A percentile compares a stretch with the other conserved stretches of the same genome.
Evolutionary conservation across 352 stramenopile species (phyloP).

Genomic region (Pythium biforme): DNA sequence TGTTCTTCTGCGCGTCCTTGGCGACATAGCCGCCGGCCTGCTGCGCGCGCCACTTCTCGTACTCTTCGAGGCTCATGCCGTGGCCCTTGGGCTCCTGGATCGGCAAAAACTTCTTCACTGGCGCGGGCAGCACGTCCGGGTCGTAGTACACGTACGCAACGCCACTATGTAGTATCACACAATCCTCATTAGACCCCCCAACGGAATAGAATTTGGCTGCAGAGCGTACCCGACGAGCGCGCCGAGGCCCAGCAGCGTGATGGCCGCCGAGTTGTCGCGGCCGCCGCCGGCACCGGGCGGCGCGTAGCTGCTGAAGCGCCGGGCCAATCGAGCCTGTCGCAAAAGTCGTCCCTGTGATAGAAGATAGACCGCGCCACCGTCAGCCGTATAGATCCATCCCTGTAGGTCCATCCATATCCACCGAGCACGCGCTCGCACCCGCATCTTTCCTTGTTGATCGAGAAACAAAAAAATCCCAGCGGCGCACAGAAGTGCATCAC

Average conservation of each 20-base stretch:
- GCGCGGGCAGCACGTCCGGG: constrained; percentile 69
- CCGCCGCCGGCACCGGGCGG: constrained; percentile 55
- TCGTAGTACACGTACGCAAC: constrained; percentile 86
- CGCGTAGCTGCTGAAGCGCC: constrained; percentile 69
- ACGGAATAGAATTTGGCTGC: background rate
- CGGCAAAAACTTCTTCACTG: constrained; percentile 74
- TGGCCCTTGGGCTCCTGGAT: constrained; percentile 82
- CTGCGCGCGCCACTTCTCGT: constrained; percentile 80
- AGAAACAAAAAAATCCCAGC: constrained; percentile 4
- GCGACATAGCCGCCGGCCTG: constrained; percentile 48
- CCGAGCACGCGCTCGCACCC: background rate
- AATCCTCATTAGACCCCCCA: background rate
- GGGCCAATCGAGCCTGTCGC: constrained; percentile 37
- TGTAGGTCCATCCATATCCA: background rate
- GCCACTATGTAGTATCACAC: constrained; percentile 32
- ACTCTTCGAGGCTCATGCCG: constrained; percentile 86
- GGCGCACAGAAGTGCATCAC: constrained; percentile 22
- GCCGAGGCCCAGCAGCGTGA: constrained; percentile 68
- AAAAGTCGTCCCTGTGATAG: constrained; percentile 28
- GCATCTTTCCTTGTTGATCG: constrained; percentile 11
- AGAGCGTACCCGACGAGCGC: constrained; percentile 56
- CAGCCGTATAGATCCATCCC: background rate
- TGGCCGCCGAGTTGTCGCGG: constrained; percentile 80
- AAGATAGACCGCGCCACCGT: too few relatives aligned
- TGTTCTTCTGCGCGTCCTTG: constrained; percentile 27